Percentiles rank a stretch among this genome's conserved stretches.
These are phyloP conservation scores for Suillus ampliporus DNA, from an alignment of 768 basidiomycete species.

Conservation along the genomic window DNA sequence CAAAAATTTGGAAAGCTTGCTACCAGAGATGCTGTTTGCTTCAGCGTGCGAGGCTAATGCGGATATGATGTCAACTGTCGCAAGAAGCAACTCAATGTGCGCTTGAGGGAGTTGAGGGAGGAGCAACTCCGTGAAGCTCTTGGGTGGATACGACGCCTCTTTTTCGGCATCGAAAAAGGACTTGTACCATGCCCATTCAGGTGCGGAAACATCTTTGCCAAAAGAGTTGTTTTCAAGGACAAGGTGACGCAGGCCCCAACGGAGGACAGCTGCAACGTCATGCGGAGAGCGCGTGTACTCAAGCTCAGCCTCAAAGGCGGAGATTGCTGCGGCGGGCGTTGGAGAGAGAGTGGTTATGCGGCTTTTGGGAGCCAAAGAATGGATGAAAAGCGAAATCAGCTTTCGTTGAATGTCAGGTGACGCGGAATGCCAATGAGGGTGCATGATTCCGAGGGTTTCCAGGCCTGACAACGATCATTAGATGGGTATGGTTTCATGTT, in stretches of 20 bases:
- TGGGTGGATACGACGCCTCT: constrained; percentile 60
- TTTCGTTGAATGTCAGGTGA: constrained; percentile 70
- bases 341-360: constrained; percentile 57
- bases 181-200: constrained; percentile 71
- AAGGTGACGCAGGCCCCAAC: constrained; percentile 82
- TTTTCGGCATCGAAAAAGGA: constrained; percentile 67
- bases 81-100: constrained; percentile 62
- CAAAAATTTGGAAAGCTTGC: constrained; percentile 74
- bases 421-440: constrained; percentile 82
- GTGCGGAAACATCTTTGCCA: constrained; percentile 52
- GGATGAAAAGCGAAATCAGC: constrained; percentile 73
- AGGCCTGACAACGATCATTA: constrained; percentile 53
- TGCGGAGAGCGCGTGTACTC: constrained; percentile 69
- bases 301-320: constrained; percentile 69
- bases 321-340: constrained; percentile 48
- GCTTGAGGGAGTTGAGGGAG: constrained; percentile 61
- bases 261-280: constrained; percentile 79
- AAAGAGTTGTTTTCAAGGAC: constrained; percentile 63
- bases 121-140: constrained; percentile 66
- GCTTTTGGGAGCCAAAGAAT: constrained; percentile 58
- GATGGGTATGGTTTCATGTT: constrained; percentile 14
- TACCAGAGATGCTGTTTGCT: constrained; percentile 74
- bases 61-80: constrained; percentile 66
- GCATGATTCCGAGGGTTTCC: constrained; percentile 84
- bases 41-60: constrained; percentile 77